A percentile compares a stretch with the other conserved stretches of the same genome.
phyloP scores from a whole-genome alignment of 306 rosid species.

The Quercus rubra region DNA sequence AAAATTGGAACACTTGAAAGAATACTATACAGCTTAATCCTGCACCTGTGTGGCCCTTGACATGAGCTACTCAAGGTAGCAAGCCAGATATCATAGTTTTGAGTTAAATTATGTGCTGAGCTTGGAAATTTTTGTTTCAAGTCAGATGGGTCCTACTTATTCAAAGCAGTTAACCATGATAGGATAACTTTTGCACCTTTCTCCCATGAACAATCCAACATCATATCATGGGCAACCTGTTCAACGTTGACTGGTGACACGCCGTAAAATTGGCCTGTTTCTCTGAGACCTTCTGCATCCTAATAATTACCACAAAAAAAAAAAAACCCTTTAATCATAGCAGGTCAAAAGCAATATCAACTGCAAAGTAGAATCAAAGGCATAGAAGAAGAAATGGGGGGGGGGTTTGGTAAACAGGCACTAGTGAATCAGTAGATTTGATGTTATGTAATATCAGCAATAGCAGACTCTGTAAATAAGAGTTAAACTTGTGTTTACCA shows the following conservation, averaged over 20 bases:
- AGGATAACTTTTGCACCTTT: slow-evolving; percentile 63
- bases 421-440: slow-evolving; percentile 9
- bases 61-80: background rate
- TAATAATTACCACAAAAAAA: slow-evolving; percentile 3
- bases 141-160: slow-evolving; percentile 11
- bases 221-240: slow-evolving; percentile 81
- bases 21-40: background rate
- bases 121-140: background rate
- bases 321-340: background rate
- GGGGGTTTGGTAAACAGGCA: background rate
- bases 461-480: background rate
- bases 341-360: background rate
- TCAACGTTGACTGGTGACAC: slow-evolving; percentile 53
- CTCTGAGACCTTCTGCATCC: slow-evolving; percentile 70
- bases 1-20: background rate
- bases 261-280: slow-evolving; percentile 68
- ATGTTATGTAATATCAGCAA: background rate
- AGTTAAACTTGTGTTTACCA: slow-evolving; percentile 42
- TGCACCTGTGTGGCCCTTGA: background rate
- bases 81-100: background rate
- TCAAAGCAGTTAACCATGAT: slow-evolving; percentile 56
- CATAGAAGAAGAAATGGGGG: background rate
- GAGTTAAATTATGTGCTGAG: background rate
- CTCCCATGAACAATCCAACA: slow-evolving; percentile 80
- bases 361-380: slow-evolving; percentile 1